phyloP scores from a whole-genome alignment of 2,329 filamentous ascomycete genomes.

The Cladosporium sp. region DNA sequence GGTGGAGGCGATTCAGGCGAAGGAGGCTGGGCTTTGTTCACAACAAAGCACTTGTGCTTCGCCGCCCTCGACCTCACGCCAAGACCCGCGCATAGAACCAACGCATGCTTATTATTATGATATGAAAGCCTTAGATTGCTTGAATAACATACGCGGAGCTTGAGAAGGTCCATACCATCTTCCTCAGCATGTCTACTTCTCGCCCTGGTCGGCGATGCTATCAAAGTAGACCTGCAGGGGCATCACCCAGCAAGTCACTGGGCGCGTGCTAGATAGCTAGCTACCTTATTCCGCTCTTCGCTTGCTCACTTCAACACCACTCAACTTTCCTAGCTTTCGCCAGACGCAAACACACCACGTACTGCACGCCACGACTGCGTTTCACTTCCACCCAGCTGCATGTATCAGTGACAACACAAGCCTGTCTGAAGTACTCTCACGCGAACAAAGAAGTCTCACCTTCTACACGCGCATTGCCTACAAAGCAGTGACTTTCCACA shows the following conservation, averaged over 20 bases:
- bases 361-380: no score
- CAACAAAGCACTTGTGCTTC: conserved; percentile 2
- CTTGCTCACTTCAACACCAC: neutral
- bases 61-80: neutral
- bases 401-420: no score
- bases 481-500: no score
- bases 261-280: neutral
- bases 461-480: no score
- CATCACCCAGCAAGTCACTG: neutral
- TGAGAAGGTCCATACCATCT: neutral
- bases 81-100: neutral
- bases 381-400: no score
- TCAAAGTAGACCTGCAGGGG: neutral
- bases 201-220: neutral
- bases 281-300: neutral
- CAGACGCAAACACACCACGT: neutral
- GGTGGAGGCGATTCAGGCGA: neutral
- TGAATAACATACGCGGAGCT: neutral
- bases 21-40: neutral
- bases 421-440: no score
- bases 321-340: neutral
- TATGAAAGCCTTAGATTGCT: neutral
- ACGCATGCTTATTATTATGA: neutral
- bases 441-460: no score
- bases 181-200: neutral